Base-by-base conservation (phyloP, 202 grass and related monocot genomes). In the Tripidium arundinaceum region DNA sequence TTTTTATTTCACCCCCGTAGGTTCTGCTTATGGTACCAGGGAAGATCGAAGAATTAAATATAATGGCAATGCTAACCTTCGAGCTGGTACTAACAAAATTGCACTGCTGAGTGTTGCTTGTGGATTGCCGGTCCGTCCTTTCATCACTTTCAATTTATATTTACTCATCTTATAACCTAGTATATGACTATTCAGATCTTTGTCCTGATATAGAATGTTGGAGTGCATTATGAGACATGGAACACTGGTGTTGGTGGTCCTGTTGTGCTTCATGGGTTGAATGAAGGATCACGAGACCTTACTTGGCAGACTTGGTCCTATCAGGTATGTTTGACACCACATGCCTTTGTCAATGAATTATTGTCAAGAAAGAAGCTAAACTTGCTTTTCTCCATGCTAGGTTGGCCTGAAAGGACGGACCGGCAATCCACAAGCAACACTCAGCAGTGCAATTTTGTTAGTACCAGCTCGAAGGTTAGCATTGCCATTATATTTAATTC, bases 271-370 rank as follows among this genome's bases (percentile, higher is more conserved):
- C 90, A 92, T 77, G 83, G 96, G 26, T 68, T 99, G 87, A 65
- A 99, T 26, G 90, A 91, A 86, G 90, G 89, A 52, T 95, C 76
- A 8, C 89, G 70, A 83, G 96, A 99, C 65, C 80, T 99, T 61
- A 95, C 96, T 11, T 99, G 96, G 96, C 90, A 95, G 49, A 83
- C 88, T 36, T 99, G 96, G 96, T 93, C 92, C 70, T 95, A 99
- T 80, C 96, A 99, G 92, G 92, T 93, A 58, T 62, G 12, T 62
- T 68, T 50, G 63, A 41, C 54, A 19, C 82, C 29, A 39, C 49
- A 13, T 33, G 13, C 33, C 46, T 74, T 79, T 52, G 21, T 75
- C 65, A 22, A 33, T 15, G 50, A 25, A 58, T 22, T 64, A 60
- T 16, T 42, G n/a, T 81, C 75, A 27, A 68, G 19, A 67, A 68